phyloP scores from a whole-genome alignment of 495 filamentous ascomycete species.

The Penicillium nucicola region DNA sequence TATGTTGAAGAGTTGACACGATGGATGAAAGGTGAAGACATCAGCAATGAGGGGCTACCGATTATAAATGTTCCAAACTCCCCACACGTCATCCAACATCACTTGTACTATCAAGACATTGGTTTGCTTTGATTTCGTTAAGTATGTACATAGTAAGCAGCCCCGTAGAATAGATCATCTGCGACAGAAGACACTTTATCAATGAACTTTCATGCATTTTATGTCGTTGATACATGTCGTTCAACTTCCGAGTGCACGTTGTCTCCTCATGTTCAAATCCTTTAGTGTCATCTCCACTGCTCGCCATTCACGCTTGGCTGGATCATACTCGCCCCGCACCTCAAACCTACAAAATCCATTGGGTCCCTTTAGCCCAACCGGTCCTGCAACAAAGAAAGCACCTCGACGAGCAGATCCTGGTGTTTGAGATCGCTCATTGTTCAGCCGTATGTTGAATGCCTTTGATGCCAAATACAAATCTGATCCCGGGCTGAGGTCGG shows the following conservation, averaged over 20 bases:
- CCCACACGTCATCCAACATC: no score
- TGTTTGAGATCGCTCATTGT: constrained; percentile 24
- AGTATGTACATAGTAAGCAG: constrained; percentile 1
- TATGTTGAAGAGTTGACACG: not conserved
- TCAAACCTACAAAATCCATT: constrained; percentile 56
- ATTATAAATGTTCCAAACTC: no score
- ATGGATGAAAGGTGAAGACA: not conserved
- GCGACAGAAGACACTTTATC: not conserved
- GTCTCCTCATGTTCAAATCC: constrained; percentile 30
- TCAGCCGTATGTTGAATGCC: constrained; percentile 54
- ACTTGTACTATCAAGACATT: no score
- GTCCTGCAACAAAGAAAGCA: constrained; percentile 58
- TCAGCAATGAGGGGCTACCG: not conserved
- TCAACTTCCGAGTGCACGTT: constrained; percentile 22
- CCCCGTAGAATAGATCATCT: no score
- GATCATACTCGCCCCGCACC: constrained; percentile 59
- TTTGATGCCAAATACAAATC: constrained; percentile 40
- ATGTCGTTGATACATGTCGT: not conserved
- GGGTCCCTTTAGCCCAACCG: constrained; percentile 61
- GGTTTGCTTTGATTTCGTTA: not conserved
- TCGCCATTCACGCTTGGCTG: constrained; percentile 39
- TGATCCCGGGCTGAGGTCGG: constrained; percentile 35
- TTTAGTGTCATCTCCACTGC: constrained; percentile 31
- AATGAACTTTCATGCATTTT: no score
- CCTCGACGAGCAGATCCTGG: constrained; percentile 55